Conservation (phyloP, 2,329 filamentous ascomycete species). For the Colletotrichum cordylinicola region DNA sequence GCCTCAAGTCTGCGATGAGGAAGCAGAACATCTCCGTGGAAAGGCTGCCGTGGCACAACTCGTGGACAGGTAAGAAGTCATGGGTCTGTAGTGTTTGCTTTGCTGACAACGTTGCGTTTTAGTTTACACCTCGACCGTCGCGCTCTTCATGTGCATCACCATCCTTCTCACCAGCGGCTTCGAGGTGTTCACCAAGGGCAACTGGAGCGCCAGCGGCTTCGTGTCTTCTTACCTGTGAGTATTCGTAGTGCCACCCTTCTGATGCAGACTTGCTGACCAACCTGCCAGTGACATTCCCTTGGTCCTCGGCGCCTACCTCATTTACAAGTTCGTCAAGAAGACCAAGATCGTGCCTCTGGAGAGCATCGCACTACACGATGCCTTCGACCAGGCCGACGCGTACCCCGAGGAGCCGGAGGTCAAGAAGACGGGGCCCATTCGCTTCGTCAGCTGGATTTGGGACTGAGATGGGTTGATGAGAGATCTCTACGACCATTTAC, state of each 20-base stretch:
- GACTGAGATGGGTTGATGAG: conserved; percentile 24
- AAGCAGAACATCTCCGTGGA: conserved; percentile 52
- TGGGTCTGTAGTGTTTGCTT: background rate
- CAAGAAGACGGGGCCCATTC: conserved; percentile 31
- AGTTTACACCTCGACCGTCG: conserved; percentile 67
- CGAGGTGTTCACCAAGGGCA: conserved; percentile 64
- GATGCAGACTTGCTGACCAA: conserved; percentile 49
- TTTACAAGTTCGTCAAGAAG: conserved; percentile 71
- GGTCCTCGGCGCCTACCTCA: conserved; percentile 58
- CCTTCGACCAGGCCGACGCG: conserved; percentile 52
- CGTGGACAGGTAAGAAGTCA: conserved; percentile 65
- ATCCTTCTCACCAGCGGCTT: conserved; percentile 76
- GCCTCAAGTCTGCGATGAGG: conserved; percentile 57
- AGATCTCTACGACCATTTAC: background rate
- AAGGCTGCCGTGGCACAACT: conserved; percentile 67
- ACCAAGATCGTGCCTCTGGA: conserved; percentile 59
- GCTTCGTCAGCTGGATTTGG: conserved; percentile 41
- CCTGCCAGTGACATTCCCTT: conserved; percentile 61
- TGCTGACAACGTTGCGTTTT: background rate
- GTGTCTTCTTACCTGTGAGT: conserved; percentile 70
- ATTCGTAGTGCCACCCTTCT: conserved; percentile 54
- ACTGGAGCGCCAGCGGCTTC: conserved; percentile 64
- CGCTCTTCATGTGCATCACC: conserved; percentile 64
- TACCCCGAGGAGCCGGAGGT: conserved; percentile 33
- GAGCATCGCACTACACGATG: conserved; percentile 57